phyloP scores from a whole-genome alignment of 176 grass and related monocot species.

The Coix lacrymajobi region DNA sequence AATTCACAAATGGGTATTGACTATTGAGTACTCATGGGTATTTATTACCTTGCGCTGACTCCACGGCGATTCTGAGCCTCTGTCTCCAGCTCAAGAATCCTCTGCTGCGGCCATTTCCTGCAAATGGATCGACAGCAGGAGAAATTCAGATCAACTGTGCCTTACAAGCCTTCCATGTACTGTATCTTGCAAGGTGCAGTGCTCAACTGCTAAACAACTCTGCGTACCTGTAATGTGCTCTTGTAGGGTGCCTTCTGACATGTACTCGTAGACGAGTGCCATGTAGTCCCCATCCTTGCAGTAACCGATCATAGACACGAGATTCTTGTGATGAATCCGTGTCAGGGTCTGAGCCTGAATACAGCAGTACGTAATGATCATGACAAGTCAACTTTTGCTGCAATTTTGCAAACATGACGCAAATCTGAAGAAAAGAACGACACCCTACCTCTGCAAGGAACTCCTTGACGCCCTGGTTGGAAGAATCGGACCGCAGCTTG shows the following conservation, averaged over 20 bases:
- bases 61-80: slow-evolving; percentile 35
- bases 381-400: background rate
- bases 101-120: slow-evolving; percentile 15
- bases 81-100: slow-evolving; percentile 40
- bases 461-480: slow-evolving; percentile 43
- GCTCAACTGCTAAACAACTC: background rate
- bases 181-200: no score
- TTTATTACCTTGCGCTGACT: slow-evolving; percentile 56
- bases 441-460: slow-evolving; percentile 46
- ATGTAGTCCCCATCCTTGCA: slow-evolving; percentile 51
- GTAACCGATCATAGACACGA: slow-evolving; percentile 58
- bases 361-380: background rate
- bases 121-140: background rate
- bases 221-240: slow-evolving; percentile 16
- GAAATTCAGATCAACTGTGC: no score
- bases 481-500: slow-evolving; percentile 36
- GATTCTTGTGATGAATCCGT: slow-evolving; percentile 63
- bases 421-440: background rate
- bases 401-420: no score
- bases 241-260: slow-evolving; percentile 53
- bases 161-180: no score
- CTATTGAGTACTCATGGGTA: no score
- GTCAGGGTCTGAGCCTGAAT: slow-evolving; percentile 50
- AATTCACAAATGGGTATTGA: background rate
- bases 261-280: slow-evolving; percentile 70